A percentile compares a stretch with the other conserved stretches of the same genome.
phyloP scores from a whole-genome alignment of 164 flowering plant species.

The Macadamia integrifolia region DNA sequence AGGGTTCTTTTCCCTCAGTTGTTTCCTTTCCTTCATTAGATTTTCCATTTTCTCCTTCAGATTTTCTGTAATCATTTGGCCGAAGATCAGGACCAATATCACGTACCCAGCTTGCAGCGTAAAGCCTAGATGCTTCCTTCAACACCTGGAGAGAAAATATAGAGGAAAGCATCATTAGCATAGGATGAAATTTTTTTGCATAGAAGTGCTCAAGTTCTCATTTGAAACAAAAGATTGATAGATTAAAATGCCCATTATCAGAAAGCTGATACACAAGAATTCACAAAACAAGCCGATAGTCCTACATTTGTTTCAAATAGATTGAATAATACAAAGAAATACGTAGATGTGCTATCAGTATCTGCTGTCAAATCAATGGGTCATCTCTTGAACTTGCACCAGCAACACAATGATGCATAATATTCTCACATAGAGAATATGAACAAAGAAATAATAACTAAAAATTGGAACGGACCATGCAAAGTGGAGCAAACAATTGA shows the following conservation, averaged over 20 bases:
- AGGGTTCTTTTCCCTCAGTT: constrained; percentile 50
- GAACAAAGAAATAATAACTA: no score
- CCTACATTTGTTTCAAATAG: background rate
- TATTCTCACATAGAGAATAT: no score
- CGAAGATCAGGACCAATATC: constrained; percentile 90
- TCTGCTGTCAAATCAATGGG: no score
- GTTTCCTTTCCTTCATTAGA: constrained; percentile 15
- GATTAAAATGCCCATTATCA: background rate
- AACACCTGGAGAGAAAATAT: constrained; percentile 39
- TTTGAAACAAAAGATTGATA: background rate
- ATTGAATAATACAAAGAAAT: no score
- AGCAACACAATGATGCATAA: no score
- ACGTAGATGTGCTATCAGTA: no score
- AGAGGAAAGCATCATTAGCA: background rate
- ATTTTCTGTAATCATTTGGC: constrained; percentile 58
- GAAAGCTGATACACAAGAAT: background rate
- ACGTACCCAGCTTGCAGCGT: constrained; percentile 90
- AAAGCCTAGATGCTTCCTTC: constrained; percentile 75
- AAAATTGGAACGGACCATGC: no score
- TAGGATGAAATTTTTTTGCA: background rate
- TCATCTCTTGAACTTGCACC: no score
- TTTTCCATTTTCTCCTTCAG: constrained; percentile 24
- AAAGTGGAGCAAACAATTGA: no score
- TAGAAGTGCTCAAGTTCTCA: no score
- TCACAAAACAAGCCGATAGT: background rate